These are phyloP conservation scores for Atkinsonella texensis DNA, from an alignment of 2,329 filamentous ascomycete genomes.

Conservation along the genomic window DNA sequence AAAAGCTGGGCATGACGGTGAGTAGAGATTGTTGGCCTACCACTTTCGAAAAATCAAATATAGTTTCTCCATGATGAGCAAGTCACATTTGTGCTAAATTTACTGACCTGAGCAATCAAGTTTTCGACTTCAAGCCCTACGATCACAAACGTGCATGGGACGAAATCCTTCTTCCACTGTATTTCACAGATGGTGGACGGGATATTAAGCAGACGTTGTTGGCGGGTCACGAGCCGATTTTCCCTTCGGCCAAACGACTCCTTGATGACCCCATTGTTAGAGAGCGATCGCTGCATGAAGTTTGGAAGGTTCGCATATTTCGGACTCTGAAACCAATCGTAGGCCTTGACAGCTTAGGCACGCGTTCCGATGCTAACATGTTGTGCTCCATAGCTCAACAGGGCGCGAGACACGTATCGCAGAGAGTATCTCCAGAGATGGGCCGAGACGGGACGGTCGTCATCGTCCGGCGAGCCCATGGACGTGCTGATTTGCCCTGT, in stretches of 20 bases:
- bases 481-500: constrained; percentile 53
- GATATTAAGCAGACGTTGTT: constrained; percentile 38
- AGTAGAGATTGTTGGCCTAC: neutral
- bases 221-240: constrained; percentile 42
- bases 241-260: constrained; percentile 37
- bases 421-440: constrained; percentile 24
- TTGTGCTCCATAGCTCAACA: constrained; percentile 15
- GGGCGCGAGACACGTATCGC: constrained; percentile 27
- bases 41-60: too few relatives aligned
- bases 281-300: constrained; percentile 30
- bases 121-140: constrained; percentile 6
- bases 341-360: too few relatives aligned
- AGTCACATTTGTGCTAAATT: neutral
- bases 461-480: constrained; percentile 21
- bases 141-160: constrained; percentile 8
- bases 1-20: constrained; percentile 37
- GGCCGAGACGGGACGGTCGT: constrained; percentile 20
- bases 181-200: constrained; percentile 49
- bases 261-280: constrained; percentile 37
- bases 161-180: constrained; percentile 31
- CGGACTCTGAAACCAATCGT: too few relatives aligned
- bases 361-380: neutral
- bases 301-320: constrained; percentile 24
- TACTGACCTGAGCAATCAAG: neutral
- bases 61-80: neutral